Evolutionary conservation across 805 yeast genomes (phyloP), one percentile per base, ranked within the genome.

Genomic region (Cyberlindnera samutprakarnensis): DNA sequence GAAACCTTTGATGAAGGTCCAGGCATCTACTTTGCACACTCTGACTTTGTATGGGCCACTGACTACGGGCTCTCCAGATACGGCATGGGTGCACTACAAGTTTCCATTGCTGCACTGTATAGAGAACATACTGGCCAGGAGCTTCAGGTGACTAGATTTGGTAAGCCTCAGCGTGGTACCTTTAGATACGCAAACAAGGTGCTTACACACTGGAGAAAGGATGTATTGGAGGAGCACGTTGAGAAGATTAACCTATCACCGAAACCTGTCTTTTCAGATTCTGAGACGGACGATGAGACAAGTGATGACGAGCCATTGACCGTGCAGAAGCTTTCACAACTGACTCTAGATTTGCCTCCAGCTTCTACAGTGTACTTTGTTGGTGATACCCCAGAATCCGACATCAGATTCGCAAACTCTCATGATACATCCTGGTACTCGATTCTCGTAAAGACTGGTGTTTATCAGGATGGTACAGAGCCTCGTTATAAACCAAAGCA

Each of bases 31-130:
- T 86, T 85, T 66, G 94, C 94, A 25, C 94, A 86, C 56, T 81
- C 90, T 14, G 96, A 86, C 59, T 81, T 86, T 49, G 84, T 86
- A 34, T 86, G 95, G 95, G 90, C 95, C 10, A 83, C 95, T 4
- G 82, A 85, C 57, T 85, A 82, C 53, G 74, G 73, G 46, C 64
- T 82, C 40, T 75, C 86, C 13, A 68, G 96, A 53, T 84, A 86
- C 53, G 95, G 95, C 39, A 87, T 86, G 94, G 96, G 96, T 38
- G 95, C 96, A 4, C 66, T 86, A 42, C 95, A 85, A 56, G 87
- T 83, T 24, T 80, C 94, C 14, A 76, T 85, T 49, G 87, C 88
- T 35, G 92, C 94, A 0, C 64, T 86, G 37, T 86, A 76, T 59
- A 72, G 78, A 53, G 94, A 84, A 48, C 86, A 80, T 49, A 84